These are phyloP conservation scores for Zymoseptoria crescenta DNA, from an alignment of 2,329 filamentous ascomycete species.

Conservation along the genomic window DNA sequence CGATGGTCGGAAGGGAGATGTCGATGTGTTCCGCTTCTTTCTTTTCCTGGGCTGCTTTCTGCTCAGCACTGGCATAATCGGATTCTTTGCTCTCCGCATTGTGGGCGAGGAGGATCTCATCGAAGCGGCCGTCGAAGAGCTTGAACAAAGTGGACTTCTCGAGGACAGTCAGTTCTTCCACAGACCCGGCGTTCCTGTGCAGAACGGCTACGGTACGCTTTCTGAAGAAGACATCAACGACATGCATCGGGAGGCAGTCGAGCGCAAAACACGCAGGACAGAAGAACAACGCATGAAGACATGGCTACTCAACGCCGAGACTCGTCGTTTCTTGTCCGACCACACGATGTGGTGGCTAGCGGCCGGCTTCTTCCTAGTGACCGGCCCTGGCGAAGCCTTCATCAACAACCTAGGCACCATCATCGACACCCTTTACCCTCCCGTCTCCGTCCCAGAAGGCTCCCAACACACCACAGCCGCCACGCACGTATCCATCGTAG, in stretches of 20 bases:
- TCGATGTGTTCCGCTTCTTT: constrained; percentile 79
- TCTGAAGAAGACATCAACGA: constrained; percentile 39
- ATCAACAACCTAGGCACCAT: constrained; percentile 96
- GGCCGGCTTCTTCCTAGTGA: constrained; percentile 82
- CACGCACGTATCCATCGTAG: constrained; percentile 89
- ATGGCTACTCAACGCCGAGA: constrained; percentile 87
- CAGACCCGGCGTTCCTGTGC: constrained; percentile 36
- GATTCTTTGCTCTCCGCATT: constrained; percentile 65
- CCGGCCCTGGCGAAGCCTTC: constrained; percentile 93
- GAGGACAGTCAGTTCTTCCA: constrained; percentile 66
- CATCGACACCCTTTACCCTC: constrained; percentile 71
- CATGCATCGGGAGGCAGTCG: constrained; percentile 38
- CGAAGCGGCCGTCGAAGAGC: constrained; percentile 78
- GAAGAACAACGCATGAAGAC: constrained; percentile 68
- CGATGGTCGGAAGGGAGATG: constrained; percentile 53
- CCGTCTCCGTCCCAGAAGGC: constrained; percentile 48
- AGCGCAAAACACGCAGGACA: constrained; percentile 40
- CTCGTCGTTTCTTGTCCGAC: constrained; percentile 73
- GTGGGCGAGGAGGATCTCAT: constrained; percentile 83
- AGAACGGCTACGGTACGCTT: constrained; percentile 55
- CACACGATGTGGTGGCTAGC: constrained; percentile 95
- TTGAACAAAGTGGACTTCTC: constrained; percentile 81
- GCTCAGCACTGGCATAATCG: constrained; percentile 61
- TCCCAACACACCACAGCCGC: constrained; percentile 54
- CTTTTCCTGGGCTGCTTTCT: constrained; percentile 72